These are phyloP conservation scores for Blastocladiella emersonii DNA, from an alignment of 371 early-diverging fungal species.

Conservation along the genomic window DNA sequence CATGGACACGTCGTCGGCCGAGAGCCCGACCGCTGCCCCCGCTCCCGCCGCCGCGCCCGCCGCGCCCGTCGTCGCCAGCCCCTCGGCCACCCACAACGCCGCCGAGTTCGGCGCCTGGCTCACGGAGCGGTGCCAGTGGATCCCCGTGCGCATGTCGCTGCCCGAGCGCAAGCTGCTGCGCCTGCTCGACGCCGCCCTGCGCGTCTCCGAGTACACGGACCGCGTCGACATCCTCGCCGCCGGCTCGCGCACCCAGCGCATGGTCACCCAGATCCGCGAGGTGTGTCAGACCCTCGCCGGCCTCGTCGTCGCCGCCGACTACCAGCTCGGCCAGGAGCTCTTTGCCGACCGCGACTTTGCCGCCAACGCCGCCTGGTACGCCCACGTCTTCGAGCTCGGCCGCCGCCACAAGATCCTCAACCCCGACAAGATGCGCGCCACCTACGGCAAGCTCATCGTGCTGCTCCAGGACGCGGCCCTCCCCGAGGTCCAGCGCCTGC, in stretches of 20 bases:
- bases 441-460: slow-evolving; percentile 91
- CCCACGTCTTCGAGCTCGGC: slow-evolving; percentile 82
- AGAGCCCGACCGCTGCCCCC: slow-evolving; percentile 43
- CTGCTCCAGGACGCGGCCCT: slow-evolving; percentile 75
- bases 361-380: slow-evolving; percentile 46
- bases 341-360: slow-evolving; percentile 70
- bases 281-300: slow-evolving; percentile 87
- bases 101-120: slow-evolving; percentile 54
- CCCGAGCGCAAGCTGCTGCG: slow-evolving; percentile 78
- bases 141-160: slow-evolving; percentile 75
- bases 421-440: slow-evolving; percentile 88
- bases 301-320: slow-evolving; percentile 65
- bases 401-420: slow-evolving; percentile 95
- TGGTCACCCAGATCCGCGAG: slow-evolving; percentile 85
- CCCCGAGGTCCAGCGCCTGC: slow-evolving; percentile 69
- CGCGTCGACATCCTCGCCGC: slow-evolving; percentile 80
- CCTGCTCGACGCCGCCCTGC: slow-evolving; percentile 81
- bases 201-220: slow-evolving; percentile 84
- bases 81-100: slow-evolving; percentile 8
- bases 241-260: slow-evolving; percentile 70
- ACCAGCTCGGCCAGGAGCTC: slow-evolving; percentile 70
- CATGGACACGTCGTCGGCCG: slow-evolving; percentile 38
- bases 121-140: slow-evolving; percentile 68
- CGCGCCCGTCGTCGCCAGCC: slow-evolving; percentile 5
- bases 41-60: slow-evolving; percentile 16